Conservation (phyloP, 140 eudicot species). For the Oenanthe javanica region DNA sequence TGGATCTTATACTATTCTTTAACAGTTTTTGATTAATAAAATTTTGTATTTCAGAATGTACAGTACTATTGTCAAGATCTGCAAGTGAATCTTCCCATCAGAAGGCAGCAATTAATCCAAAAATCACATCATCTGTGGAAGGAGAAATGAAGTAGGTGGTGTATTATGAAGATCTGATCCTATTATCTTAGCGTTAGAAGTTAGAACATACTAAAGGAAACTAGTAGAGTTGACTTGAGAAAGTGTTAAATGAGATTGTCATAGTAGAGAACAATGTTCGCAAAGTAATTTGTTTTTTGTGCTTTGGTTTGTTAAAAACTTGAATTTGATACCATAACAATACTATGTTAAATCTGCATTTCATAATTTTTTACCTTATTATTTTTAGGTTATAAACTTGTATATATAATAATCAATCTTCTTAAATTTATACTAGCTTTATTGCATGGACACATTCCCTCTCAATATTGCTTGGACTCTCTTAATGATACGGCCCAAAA, state of each 20-base stretch:
- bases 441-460: neutral
- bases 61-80: slow-evolving; percentile 19
- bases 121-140: slow-evolving; percentile 6
- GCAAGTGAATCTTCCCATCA: slow-evolving; percentile 18
- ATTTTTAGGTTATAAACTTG: too few relatives aligned
- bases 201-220: neutral
- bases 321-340: neutral
- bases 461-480: neutral
- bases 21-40: neutral
- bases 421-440: too few relatives aligned
- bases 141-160: neutral
- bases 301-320: neutral
- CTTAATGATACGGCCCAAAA: neutral
- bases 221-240: neutral
- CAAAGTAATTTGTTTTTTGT: neutral
- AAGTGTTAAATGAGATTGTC: neutral
- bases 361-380: neutral
- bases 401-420: too few relatives aligned
- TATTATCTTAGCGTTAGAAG: neutral
- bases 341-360: neutral
- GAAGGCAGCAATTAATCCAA: neutral
- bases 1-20: too few relatives aligned
- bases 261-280: neutral
- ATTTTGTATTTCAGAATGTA: slow-evolving; percentile 11
- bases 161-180: neutral